These are phyloP conservation scores for Lophium mytilinum DNA, from an alignment of 495 filamentous ascomycete genomes.

Conservation along the genomic window DNA sequence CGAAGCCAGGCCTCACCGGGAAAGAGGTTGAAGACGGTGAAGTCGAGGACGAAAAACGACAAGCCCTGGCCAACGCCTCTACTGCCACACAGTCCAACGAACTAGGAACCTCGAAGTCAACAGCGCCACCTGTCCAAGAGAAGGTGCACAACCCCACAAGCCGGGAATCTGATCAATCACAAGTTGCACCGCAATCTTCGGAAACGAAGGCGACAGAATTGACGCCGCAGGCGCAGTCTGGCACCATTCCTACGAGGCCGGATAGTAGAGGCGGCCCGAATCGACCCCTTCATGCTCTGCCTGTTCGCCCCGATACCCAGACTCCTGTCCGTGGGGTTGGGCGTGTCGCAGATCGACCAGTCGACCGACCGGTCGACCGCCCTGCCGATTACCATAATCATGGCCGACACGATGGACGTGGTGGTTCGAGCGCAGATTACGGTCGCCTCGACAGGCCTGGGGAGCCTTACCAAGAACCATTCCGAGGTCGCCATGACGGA, in stretches of 20 bases:
- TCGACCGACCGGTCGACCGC: conserved; percentile 19
- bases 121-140: neutral
- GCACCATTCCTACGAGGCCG: neutral
- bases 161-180: neutral
- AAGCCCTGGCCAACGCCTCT: neutral
- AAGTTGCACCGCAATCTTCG: neutral
- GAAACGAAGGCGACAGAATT: neutral
- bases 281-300: conserved; percentile 21
- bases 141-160: neutral
- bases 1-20: conserved; percentile 8
- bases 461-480: conserved; percentile 19
- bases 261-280: conserved; percentile 1
- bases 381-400: conserved; percentile 12
- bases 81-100: conserved; percentile 12
- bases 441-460: conserved; percentile 29
- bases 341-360: conserved; percentile 1
- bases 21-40: conserved; percentile 32
- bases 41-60: conserved; percentile 28
- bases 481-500: conserved; percentile 21
- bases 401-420: conserved; percentile 18
- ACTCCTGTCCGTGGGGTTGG: neutral
- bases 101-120: neutral
- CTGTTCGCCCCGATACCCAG: conserved; percentile 22
- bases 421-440: conserved; percentile 15
- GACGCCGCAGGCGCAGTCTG: conserved; percentile 1